Percentiles rank a stretch among this genome's conserved stretches.
These are phyloP conservation scores for Trichoderma polysporum DNA, from an alignment of 2,329 filamentous ascomycete species.

Conservation along the genomic window DNA sequence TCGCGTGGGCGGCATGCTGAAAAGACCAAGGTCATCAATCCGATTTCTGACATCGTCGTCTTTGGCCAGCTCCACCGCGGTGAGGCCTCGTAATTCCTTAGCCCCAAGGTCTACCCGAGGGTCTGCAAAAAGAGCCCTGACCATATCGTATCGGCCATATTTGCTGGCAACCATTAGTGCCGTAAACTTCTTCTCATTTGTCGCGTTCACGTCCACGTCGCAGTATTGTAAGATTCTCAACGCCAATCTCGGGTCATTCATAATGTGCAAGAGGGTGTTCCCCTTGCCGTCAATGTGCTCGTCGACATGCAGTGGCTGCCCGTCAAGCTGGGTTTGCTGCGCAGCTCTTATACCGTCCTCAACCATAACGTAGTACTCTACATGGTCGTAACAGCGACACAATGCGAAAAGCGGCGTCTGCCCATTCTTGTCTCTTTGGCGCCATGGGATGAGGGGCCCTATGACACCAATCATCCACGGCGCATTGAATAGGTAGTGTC, in stretches of 20 bases:
- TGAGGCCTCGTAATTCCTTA: constrained; percentile 82
- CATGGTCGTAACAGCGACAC: constrained; percentile 92
- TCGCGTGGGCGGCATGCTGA: constrained; percentile 68
- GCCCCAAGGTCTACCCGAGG: constrained; percentile 81
- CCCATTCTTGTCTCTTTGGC: constrained; percentile 88
- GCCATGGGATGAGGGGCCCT: constrained; percentile 80
- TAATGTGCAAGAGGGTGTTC: constrained; percentile 93
- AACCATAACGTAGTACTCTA: constrained; percentile 84
- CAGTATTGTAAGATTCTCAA: constrained; percentile 74
- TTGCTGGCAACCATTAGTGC: constrained; percentile 98
- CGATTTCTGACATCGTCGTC: constrained; percentile 96
- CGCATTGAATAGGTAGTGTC: constrained; percentile 94
- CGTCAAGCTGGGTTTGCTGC: constrained; percentile 71
- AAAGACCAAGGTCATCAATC: constrained; percentile 88
- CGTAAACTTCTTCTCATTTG: constrained; percentile 93
- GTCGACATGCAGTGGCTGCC: constrained; percentile 79
- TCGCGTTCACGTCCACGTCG: constrained; percentile 94
- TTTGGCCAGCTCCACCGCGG: constrained; percentile 93
- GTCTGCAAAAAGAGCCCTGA: constrained; percentile 83
- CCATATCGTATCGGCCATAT: constrained; percentile 92
- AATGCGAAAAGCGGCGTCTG: constrained; percentile 97
- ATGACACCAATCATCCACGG: constrained; percentile 76
- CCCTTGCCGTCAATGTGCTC: constrained; percentile 91
- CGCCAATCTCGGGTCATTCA: constrained; percentile 80
- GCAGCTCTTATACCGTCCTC: constrained; percentile 75